Percentiles rank a stretch among this genome's conserved stretches.
Evolutionary conservation across 2,329 filamentous ascomycete genomes (phyloP).

Genomic region (Aureobasidium uvarum): DNA sequence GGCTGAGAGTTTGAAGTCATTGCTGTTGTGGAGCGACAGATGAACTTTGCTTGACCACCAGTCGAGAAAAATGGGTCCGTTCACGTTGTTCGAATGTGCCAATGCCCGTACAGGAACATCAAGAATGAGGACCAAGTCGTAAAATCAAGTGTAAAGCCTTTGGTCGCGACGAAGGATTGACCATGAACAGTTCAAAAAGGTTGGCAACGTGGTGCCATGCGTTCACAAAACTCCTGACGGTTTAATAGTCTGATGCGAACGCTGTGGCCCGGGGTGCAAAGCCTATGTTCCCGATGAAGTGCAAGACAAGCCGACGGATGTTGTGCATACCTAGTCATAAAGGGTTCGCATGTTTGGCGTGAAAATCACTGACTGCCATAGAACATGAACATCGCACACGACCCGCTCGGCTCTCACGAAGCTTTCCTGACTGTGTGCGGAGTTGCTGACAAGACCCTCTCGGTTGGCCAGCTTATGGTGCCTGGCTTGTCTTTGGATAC

Average conservation of each 20-base stretch:
- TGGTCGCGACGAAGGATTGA: constrained; percentile 7
- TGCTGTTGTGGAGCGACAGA: background rate
- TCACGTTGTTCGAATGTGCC: background rate
- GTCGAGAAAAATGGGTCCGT: background rate
- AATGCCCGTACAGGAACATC: background rate
- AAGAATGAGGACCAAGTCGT: constrained; percentile 1
- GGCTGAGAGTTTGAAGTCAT: constrained; percentile 24
- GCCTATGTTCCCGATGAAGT: constrained; percentile 4
- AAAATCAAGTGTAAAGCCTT: background rate
- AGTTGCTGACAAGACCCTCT: background rate
- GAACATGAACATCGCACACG: background rate
- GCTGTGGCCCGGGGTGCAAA: background rate
- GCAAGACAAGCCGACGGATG: constrained; percentile 14
- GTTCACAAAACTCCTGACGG: background rate
- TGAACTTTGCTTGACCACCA: background rate
- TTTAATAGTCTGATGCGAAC: background rate
- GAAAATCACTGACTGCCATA: background rate
- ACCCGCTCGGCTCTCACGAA: background rate
- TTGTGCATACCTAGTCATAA: background rate
- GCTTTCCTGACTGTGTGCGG: background rate
- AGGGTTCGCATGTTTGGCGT: background rate
- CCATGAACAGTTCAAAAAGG: background rate
- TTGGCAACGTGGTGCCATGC: constrained; percentile 12
- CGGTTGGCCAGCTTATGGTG: background rate
- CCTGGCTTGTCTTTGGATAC: background rate